Evolutionary conservation across 108 stramenopile species (phyloP).

Genomic region (Skeletonema costatum): DNA sequence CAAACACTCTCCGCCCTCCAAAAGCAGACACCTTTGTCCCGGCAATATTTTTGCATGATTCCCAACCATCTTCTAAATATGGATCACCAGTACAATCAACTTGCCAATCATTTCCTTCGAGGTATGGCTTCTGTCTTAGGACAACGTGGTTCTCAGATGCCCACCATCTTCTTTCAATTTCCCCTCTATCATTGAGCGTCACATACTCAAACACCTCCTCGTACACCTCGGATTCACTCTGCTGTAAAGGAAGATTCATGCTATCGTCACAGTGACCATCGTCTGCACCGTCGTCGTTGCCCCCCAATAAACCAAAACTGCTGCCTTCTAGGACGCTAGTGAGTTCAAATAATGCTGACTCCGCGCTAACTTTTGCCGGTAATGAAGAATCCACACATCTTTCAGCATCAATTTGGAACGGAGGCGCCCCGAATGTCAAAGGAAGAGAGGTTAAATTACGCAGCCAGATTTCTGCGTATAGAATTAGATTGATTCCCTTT

Average conservation of each 20-base stretch:
- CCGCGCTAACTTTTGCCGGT: slow-evolving; percentile 52
- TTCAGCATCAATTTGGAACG: slow-evolving; percentile 33
- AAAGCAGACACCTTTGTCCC: slow-evolving; percentile 45
- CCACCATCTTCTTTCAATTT: slow-evolving; percentile 68
- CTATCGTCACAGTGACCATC: slow-evolving; percentile 32
- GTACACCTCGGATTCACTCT: slow-evolving; percentile 21
- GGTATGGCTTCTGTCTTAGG: slow-evolving; percentile 31
- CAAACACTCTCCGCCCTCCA: slow-evolving; percentile 46
- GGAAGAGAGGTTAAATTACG: slow-evolving; percentile 63
- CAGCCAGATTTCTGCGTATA: slow-evolving; percentile 74
- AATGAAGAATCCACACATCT: background rate
- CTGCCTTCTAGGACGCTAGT: slow-evolving; percentile 70
- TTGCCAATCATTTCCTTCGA: slow-evolving; percentile 17
- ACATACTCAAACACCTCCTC: slow-evolving; percentile 79
- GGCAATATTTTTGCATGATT: slow-evolving; percentile 55
- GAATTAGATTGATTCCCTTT: slow-evolving; percentile 59
- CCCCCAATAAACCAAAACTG: slow-evolving; percentile 39
- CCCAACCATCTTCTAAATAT: slow-evolving; percentile 59
- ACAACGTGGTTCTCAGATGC: slow-evolving; percentile 56
- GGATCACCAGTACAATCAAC: slow-evolving; percentile 63
- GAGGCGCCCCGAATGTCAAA: slow-evolving; percentile 63
- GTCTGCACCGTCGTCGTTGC: slow-evolving; percentile 16
- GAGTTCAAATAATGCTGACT: slow-evolving; percentile 74
- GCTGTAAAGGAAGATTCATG: slow-evolving; percentile 54
- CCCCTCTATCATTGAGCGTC: slow-evolving; percentile 45